These are phyloP conservation scores for Cantharellus anzutake DNA, from an alignment of 768 basidiomycete genomes.

Conservation along the genomic window DNA sequence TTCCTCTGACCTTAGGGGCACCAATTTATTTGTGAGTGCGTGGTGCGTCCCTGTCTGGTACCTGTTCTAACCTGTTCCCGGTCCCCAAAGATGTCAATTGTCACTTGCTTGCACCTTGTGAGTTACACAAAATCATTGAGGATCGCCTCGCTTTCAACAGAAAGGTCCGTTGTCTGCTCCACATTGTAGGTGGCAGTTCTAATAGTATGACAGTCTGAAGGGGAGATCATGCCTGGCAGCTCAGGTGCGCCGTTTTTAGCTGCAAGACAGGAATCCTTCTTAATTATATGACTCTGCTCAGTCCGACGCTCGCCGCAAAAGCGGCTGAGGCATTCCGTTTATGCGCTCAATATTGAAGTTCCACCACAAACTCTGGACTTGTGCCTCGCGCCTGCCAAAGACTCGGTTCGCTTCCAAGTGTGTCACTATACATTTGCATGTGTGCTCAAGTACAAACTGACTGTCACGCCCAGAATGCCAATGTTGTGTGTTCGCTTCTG, in stretches of 20 bases:
- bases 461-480: constrained; percentile 30
- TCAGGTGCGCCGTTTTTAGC: too few species aligned
- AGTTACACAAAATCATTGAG: constrained; percentile 54
- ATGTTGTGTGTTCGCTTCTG: constrained; percentile 35
- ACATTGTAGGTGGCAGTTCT: too few species aligned
- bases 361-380: constrained; percentile 55
- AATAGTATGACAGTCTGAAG: too few species aligned
- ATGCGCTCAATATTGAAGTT: constrained; percentile 57
- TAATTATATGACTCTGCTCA: constrained; percentile 19
- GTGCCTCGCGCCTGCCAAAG: constrained; percentile 62
- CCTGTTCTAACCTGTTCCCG: background rate
- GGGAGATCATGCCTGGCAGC: too few species aligned
- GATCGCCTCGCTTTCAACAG: constrained; percentile 32
- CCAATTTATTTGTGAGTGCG: constrained; percentile 65
- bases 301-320: constrained; percentile 59
- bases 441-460: constrained; percentile 3
- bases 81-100: constrained; percentile 48
- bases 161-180: too few species aligned
- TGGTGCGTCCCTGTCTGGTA: background rate
- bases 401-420: constrained; percentile 47
- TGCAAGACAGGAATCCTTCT: background rate
- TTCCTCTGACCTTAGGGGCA: constrained; percentile 16
- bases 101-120: constrained; percentile 44
- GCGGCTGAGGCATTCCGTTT: constrained; percentile 60
- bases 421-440: constrained; percentile 5